Evolutionary conservation across 2,329 filamentous ascomycete species (phyloP), one percentile per base, ranked within the genome.

Genomic region (Pyrenochaeta sp.): DNA sequence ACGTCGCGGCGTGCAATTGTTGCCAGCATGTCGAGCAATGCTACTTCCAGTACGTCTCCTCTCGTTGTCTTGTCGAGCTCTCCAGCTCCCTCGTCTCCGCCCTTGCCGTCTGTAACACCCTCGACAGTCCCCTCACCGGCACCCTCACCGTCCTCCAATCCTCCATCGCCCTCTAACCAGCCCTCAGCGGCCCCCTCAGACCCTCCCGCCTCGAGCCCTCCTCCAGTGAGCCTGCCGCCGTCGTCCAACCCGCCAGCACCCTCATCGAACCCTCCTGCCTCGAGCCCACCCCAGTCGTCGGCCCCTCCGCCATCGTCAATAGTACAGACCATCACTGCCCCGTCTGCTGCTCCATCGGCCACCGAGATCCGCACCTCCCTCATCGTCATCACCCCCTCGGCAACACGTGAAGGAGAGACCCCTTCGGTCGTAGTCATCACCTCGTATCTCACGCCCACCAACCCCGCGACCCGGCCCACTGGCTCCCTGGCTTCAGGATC

Each of bases 211-310:
- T 54, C 62, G 32, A 51, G 37, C 27, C 27, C 50, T 36, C 39
- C 61, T 21, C 47, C 61, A 32, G 46, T 51, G n/a, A 53, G 29
- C 42, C 42, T 61, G 18, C 43, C 60, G n/a, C 52, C 51, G 15
- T 47, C 61, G 18, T 46, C 51, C 12, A 45, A 36, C 12, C 36
- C 45, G 9, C 47, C 56, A 89, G 88, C 51, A 18, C 49, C 63
- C 18, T 62, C 59, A 2, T 54, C 61, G 14, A 40, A 57, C 12
- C 47, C 63, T 36, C 39, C 60, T 15, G 30, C 32, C 27, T 58
- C 57, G 10, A 58, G 45, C 51, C 43, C 49, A 23, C 51, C 45
- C 30, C 20, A 44, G 21, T 43, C 57, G 45, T 56, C 63, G 7
- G 56, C 63, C 21, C 49, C 58, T 7, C 43, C 56, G 1, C 37